Evolutionary conservation across 805 yeast species (phyloP).

Genomic region (Yarrowia divulgata): DNA sequence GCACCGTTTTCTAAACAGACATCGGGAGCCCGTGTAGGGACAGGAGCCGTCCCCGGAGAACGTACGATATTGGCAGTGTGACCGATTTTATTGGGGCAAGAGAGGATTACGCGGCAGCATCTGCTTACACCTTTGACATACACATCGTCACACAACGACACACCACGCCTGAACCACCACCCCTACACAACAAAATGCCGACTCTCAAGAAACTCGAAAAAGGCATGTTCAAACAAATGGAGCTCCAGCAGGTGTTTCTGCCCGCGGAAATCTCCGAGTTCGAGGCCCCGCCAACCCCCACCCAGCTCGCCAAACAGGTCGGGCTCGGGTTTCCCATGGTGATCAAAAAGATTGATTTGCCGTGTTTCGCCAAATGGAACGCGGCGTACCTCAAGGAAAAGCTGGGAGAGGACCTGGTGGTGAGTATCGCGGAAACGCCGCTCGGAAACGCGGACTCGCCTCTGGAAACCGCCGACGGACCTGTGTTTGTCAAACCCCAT

Average conservation of each 20-base stretch:
- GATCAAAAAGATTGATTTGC: conserved; percentile 24
- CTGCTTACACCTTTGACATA: background rate
- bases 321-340: conserved; percentile 42
- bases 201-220: conserved; percentile 23
- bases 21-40: background rate
- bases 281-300: conserved; percentile 10
- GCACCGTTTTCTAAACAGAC: conserved; percentile 15
- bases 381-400: conserved; percentile 17
- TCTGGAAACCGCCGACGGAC: conserved; percentile 36
- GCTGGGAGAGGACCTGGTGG: conserved; percentile 40
- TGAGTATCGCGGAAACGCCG: conserved; percentile 49
- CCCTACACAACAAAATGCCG: background rate
- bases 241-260: conserved; percentile 42
- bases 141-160: background rate
- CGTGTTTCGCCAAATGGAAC: conserved; percentile 34
- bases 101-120: background rate
- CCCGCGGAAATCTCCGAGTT: conserved; percentile 41
- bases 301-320: conserved; percentile 40
- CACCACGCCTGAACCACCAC: background rate
- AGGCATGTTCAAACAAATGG: conserved; percentile 42
- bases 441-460: conserved; percentile 54
- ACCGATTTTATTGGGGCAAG: background rate
- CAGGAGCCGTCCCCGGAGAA: background rate
- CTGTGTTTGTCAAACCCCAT: conserved; percentile 50
- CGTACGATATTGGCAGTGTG: conserved; percentile 3